Percentiles rank a stretch among this genome's conserved stretches.
phyloP scores from a whole-genome alignment of 208 protist species.

The Crithidia mellificae region DNA sequence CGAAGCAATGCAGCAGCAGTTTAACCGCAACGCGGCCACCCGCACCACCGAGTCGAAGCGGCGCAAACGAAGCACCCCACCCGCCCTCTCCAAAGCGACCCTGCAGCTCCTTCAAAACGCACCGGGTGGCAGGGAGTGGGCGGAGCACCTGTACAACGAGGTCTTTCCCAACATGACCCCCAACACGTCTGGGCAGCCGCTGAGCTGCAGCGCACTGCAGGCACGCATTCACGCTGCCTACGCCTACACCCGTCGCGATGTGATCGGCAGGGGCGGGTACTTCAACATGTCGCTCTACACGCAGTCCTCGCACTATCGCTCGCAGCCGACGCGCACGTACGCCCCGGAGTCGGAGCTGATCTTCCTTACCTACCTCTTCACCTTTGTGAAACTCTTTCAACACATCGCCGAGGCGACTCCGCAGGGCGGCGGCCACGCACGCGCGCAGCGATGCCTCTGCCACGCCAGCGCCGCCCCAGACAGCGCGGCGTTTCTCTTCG shows the following conservation, averaged over 20 bases:
- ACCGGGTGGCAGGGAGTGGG: slow-evolving; percentile 12
- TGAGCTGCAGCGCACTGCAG: slow-evolving; percentile 2
- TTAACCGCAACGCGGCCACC: background rate
- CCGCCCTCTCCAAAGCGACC: background rate
- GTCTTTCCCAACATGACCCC: slow-evolving; percentile 7
- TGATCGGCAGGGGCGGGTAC: slow-evolving; percentile 18
- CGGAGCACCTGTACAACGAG: slow-evolving; percentile 7
- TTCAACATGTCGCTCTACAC: slow-evolving; percentile 12
- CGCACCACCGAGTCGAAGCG: background rate
- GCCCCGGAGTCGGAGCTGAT: background rate
- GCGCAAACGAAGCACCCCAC: background rate
- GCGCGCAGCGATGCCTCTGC: slow-evolving; percentile 8
- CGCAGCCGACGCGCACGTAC: background rate
- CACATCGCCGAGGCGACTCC: slow-evolving; percentile 23
- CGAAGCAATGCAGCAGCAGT: background rate
- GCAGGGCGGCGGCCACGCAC: background rate
- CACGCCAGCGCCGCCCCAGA: background rate
- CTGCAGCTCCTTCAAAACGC: background rate
- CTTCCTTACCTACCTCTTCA: slow-evolving; percentile 11
- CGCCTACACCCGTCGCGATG: slow-evolving; percentile 23
- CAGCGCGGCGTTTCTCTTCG: slow-evolving; percentile 16
- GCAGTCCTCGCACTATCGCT: background rate
- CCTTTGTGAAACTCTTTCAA: slow-evolving; percentile 25
- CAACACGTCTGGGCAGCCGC: background rate
- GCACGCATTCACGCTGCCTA: slow-evolving; percentile 26